These are phyloP conservation scores for Colletotrichum kahawae DNA, from an alignment of 2,329 filamentous ascomycete species.

Conservation along the genomic window DNA sequence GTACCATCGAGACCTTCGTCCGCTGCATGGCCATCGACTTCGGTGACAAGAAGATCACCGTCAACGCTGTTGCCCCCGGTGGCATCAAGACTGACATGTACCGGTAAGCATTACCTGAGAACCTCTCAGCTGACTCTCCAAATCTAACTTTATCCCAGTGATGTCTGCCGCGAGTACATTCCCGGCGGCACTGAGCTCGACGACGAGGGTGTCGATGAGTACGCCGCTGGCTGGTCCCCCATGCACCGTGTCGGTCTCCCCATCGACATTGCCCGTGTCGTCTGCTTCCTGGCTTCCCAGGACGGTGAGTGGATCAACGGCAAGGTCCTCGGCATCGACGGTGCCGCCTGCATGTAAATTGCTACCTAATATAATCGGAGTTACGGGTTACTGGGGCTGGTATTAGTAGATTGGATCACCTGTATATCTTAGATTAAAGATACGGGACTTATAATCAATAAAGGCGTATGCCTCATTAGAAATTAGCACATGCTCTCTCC, in stretches of 20 bases:
- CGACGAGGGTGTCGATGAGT: conserved; percentile 65
- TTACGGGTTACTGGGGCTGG: neutral
- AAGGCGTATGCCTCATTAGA: conserved; percentile 2
- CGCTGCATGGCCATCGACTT: conserved; percentile 75
- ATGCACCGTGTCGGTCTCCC: conserved; percentile 70
- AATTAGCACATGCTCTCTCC: neutral
- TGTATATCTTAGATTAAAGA: conserved; percentile 14
- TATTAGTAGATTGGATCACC: conserved; percentile 7
- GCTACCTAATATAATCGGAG: neutral
- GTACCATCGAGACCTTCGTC: conserved; percentile 78
- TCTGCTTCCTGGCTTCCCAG: conserved; percentile 56
- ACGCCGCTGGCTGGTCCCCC: conserved; percentile 51
- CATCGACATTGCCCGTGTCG: conserved; percentile 70
- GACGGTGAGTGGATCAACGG: conserved; percentile 54
- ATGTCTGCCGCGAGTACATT: conserved; percentile 69
- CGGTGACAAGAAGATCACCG: conserved; percentile 70
- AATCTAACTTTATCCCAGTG: conserved; percentile 24
- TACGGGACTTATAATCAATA: conserved; percentile 6
- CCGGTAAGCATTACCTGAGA: neutral
- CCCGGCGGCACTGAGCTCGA: conserved; percentile 58
- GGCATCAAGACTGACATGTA: conserved; percentile 60
- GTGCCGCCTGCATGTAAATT: conserved; percentile 25
- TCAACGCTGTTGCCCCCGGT: conserved; percentile 71
- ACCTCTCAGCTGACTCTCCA: neutral
- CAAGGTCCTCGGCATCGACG: conserved; percentile 33